phyloP scores from a whole-genome alignment of 1,139 yeast species.

The Saccharomyces hybrid region DNA sequence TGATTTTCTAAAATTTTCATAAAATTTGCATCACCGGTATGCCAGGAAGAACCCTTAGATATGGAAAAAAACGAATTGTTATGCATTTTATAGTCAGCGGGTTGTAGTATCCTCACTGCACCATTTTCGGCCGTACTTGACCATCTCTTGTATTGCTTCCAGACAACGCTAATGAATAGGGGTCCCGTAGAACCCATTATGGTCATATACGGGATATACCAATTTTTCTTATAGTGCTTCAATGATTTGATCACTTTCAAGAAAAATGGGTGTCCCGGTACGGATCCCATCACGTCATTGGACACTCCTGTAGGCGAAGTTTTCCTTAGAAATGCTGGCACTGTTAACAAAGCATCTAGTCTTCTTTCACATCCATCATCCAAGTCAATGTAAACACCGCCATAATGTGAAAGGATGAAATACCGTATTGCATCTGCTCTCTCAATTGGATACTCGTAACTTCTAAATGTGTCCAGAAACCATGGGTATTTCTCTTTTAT shows the following conservation, averaged over 20 bases:
- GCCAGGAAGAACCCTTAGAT: conserved; percentile 84
- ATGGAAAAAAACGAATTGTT: conserved; percentile 59
- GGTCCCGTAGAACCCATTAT: conserved; percentile 97
- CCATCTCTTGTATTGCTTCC: conserved; percentile 85
- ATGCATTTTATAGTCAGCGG: conserved; percentile 59
- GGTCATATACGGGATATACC: conserved; percentile 84
- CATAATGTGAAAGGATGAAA: no score
- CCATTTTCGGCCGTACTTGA: conserved; percentile 52
- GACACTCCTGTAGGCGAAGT: conserved; percentile 88
- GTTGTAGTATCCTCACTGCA: conserved; percentile 58
- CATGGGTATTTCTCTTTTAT: conserved; percentile 74
- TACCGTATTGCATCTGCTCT: no score
- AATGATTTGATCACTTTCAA: conserved; percentile 59
- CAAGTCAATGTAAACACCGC: no score
- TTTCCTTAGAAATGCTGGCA: conserved; percentile 66
- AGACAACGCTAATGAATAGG: conserved; percentile 70
- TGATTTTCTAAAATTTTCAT: conserved; percentile 66
- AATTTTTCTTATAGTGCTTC: conserved; percentile 56
- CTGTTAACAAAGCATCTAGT: no score
- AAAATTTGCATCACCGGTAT: conserved; percentile 71
- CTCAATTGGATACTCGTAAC: no score
- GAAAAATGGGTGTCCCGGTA: conserved; percentile 83
- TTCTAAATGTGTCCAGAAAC: conserved; percentile 63
- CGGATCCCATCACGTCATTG: conserved; percentile 87
- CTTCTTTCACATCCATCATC: no score